These are phyloP conservation scores for Aspergillus ochraceoroseus DNA, from an alignment of 2,329 filamentous ascomycete genomes.

Conservation along the genomic window DNA sequence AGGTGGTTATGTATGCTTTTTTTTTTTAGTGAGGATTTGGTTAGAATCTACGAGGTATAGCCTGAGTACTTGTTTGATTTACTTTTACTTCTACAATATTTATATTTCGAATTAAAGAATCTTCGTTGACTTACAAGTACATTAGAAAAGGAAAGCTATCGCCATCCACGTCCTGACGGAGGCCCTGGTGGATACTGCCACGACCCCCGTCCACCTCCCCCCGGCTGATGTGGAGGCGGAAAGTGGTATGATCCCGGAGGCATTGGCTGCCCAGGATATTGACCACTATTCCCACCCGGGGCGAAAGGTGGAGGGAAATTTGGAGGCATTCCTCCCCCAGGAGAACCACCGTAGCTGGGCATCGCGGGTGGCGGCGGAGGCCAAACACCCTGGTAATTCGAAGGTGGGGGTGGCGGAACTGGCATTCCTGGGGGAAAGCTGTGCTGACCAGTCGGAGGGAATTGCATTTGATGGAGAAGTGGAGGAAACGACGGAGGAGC, in stretches of 20 bases:
- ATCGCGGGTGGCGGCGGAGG: constrained; percentile 32
- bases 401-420: constrained; percentile 29
- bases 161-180: constrained; percentile 19
- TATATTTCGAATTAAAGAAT: too few species aligned
- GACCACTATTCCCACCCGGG: constrained; percentile 2
- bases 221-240: constrained; percentile 30
- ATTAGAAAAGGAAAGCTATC: constrained; percentile 4
- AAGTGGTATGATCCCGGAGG: constrained; percentile 33
- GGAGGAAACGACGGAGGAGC: constrained; percentile 14
- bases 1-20: too few species aligned
- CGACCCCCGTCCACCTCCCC: constrained; percentile 23
- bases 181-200: constrained; percentile 10
- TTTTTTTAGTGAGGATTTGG: too few species aligned
- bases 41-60: too few species aligned
- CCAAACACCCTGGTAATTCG: constrained; percentile 36
- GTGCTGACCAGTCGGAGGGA: constrained; percentile 8
- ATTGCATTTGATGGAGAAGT: constrained; percentile 20
- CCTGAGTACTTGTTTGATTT: too few species aligned
- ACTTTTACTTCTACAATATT: too few species aligned
- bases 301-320: constrained; percentile 26
- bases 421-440: constrained; percentile 14
- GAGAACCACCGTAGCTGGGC: constrained; percentile 21
- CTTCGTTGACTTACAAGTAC: too few species aligned
- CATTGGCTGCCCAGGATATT: constrained; percentile 24
- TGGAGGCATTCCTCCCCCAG: background rate